Conservation (phyloP, 208 protist genomes). For the Leishmania tarentolae region DNA sequence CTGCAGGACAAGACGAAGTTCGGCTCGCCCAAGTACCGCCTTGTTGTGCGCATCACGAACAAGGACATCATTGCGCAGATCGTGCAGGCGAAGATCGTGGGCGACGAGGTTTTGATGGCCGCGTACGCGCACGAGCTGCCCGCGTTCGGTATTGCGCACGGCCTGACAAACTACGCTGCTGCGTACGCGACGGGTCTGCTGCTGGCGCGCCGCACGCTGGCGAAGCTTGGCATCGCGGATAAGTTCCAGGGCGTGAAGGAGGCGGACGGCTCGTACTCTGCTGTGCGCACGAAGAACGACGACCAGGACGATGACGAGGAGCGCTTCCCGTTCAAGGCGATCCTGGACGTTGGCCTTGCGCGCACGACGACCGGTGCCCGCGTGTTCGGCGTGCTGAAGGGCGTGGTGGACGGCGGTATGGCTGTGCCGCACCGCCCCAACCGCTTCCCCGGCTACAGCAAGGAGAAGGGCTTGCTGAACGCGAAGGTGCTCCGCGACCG, state of each 20-base stretch:
- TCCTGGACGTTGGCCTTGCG: slow-evolving; percentile 97
- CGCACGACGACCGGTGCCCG: slow-evolving; percentile 96
- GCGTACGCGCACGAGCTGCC: slow-evolving; percentile 98
- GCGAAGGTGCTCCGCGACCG: slow-evolving; percentile 92
- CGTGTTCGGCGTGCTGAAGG: slow-evolving; percentile 95
- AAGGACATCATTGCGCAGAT: slow-evolving; percentile 98
- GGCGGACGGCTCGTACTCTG: slow-evolving; percentile 83
- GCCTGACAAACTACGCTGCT: slow-evolving; percentile 99
- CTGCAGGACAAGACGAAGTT: slow-evolving; percentile 99
- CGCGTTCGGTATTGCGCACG: slow-evolving; percentile 95
- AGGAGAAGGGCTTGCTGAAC: slow-evolving; percentile 89
- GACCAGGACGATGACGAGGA: slow-evolving; percentile 86
- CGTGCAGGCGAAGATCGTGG: slow-evolving; percentile 94
- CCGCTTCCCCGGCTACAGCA: slow-evolving; percentile 96
- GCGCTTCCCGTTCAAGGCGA: slow-evolving; percentile 96
- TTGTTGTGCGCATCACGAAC: slow-evolving; percentile 98
- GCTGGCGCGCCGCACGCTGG: slow-evolving; percentile 96
- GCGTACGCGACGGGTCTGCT: slow-evolving; percentile 98
- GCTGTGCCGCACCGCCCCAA: slow-evolving; percentile 97
- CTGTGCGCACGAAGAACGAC: slow-evolving; percentile 77
- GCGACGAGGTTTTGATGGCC: slow-evolving; percentile 94
- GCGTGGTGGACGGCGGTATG: slow-evolving; percentile 98
- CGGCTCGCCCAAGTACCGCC: slow-evolving; percentile 98
- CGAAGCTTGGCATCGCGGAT: slow-evolving; percentile 94
- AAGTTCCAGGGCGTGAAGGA: slow-evolving; percentile 95